These are phyloP conservation scores for Turnera subulata DNA, from an alignment of 345 rosid species.

Conservation along the genomic window DNA sequence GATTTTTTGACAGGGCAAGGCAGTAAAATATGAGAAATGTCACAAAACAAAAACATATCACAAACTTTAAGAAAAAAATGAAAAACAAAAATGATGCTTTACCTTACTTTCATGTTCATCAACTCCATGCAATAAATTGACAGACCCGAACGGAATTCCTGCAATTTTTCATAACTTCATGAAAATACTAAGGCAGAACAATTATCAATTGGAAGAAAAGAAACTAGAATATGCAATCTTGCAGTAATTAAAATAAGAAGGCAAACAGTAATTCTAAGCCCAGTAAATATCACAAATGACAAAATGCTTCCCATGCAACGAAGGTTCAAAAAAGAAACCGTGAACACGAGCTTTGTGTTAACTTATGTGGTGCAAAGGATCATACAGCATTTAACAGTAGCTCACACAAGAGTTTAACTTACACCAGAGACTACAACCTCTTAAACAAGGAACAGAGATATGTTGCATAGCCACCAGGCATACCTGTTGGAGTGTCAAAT, in stretches of 20 bases:
- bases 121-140: conserved; percentile 84
- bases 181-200: conserved; percentile 13
- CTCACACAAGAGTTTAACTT: too few species aligned
- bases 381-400: too few species aligned
- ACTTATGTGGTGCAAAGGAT: too few species aligned
- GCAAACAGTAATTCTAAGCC: not conserved
- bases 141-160: conserved; percentile 98
- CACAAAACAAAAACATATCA: not conserved
- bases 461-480: conserved; percentile 2
- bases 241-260: not conserved
- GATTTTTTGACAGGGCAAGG: not conserved
- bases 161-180: conserved; percentile 23
- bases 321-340: not conserved
- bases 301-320: not conserved
- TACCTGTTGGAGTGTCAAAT: conserved; percentile 97
- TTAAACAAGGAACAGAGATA: conserved; percentile 3
- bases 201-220: not conserved
- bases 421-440: not conserved
- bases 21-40: not conserved
- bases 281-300: conserved; percentile 1
- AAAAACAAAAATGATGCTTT: conserved; percentile 19
- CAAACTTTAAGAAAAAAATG: conserved; percentile 6
- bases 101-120: conserved; percentile 99
- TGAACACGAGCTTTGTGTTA: not conserved
- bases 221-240: not conserved